Conservation (phyloP, 1,284 basidiomycete species). For the Phylloboletellus chloephorus region DNA sequence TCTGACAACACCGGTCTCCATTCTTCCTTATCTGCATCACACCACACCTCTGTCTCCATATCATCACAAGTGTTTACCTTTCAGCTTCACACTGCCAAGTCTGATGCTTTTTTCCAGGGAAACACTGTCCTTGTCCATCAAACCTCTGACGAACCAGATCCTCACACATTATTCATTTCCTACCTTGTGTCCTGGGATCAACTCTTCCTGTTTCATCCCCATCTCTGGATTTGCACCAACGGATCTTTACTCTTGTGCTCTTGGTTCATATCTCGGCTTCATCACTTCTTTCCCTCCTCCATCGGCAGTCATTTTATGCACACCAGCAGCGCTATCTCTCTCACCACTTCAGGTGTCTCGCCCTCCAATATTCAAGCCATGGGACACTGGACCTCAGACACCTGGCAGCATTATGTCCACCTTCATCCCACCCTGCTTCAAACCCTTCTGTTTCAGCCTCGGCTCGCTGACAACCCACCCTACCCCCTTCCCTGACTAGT, state of each 20-base stretch:
- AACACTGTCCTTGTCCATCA: not conserved
- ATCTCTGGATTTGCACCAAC: not conserved
- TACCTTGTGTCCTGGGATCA: not conserved
- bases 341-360: constrained; percentile 5
- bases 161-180: not conserved
- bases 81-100: not conserved
- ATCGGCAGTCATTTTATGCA: constrained; percentile 7
- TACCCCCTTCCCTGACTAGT: too few relatives aligned
- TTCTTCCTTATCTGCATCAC: not conserved
- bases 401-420: constrained; percentile 5
- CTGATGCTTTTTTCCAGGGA: constrained; percentile 1
- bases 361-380: constrained; percentile 8
- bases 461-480: too few relatives aligned
- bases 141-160: not conserved
- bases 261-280: constrained; percentile 3
- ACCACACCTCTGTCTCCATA: not conserved
- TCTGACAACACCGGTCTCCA: not conserved
- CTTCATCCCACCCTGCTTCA: constrained; percentile 3
- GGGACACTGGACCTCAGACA: constrained; percentile 1
- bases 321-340: constrained; percentile 4
- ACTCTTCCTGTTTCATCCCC: constrained; percentile 1
- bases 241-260: not conserved
- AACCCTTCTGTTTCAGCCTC: constrained; percentile 3
- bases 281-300: not conserved
- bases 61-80: not conserved